Evolutionary conservation across 2,329 filamentous ascomycete genomes (phyloP).

Genomic region (Aureobasidium sp.): DNA sequence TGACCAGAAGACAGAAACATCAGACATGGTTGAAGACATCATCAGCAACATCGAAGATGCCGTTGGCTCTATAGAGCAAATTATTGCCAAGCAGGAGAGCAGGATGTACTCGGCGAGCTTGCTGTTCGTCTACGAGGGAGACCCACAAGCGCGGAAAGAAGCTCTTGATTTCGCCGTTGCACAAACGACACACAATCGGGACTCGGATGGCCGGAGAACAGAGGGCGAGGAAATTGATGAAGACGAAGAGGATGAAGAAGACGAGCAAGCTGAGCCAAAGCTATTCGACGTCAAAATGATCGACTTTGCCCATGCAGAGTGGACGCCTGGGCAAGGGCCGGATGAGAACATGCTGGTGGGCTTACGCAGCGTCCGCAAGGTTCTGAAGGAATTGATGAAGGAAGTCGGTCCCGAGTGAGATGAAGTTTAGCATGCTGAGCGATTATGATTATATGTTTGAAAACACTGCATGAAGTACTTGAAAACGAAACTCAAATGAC

Average conservation of each 20-base stretch:
- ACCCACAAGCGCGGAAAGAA: constrained; percentile 42
- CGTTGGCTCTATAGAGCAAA: constrained; percentile 44
- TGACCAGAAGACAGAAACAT: constrained; percentile 25
- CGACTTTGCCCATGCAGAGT: constrained; percentile 90
- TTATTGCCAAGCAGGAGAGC: constrained; percentile 53
- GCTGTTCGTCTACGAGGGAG: constrained; percentile 58
- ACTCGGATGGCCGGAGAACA: not conserved
- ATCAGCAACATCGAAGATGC: constrained; percentile 31
- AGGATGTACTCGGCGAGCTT: constrained; percentile 60
- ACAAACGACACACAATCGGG: not conserved
- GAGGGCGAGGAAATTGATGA: constrained; percentile 30
- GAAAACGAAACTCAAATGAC: not conserved
- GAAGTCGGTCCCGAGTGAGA: constrained; percentile 21
- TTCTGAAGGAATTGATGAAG: constrained; percentile 56
- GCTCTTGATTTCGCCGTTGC: constrained; percentile 6
- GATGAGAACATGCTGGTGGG: constrained; percentile 77
- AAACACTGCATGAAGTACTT: too few relatives aligned
- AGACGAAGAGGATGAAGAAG: constrained; percentile 47
- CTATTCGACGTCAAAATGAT: constrained; percentile 80
- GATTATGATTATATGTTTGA: not conserved
- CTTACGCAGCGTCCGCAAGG: constrained; percentile 59
- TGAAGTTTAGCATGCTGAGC: not conserved
- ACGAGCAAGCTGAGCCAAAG: constrained; percentile 46
- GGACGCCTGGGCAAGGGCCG: constrained; percentile 69
- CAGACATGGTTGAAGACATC: constrained; percentile 37